Base-by-base conservation (phyloP, 495 filamentous ascomycete genomes). In the Beverwykella pulmonaria region DNA sequence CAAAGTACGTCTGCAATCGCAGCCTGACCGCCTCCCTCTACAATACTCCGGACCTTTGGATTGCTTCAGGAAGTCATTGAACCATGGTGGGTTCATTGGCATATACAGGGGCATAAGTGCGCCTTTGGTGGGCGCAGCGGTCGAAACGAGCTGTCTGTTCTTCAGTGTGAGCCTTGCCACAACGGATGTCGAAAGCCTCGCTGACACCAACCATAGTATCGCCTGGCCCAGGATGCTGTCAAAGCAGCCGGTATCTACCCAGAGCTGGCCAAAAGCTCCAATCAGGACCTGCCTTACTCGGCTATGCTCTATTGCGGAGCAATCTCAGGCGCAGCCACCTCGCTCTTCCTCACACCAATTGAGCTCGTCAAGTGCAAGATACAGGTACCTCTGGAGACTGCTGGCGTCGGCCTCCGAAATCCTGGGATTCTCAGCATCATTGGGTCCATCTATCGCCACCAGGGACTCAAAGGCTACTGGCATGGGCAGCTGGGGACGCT, bases 331-430 rank as follows among this genome's bases (percentile, higher is more conserved):
- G 92, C 90, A 22, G 87, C 97, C 71, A 97, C 95, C 1, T 93
- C 90, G 1, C 79, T 98, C 34, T 82, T 95, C 32, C 85, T 99
- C 52, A 99, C 95, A 0, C 95, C 95, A 0, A 92, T 99, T 59
- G 95, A 99, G 75, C 84, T 99, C 50, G 88, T 99, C 73, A 99
- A 99, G 78, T 99, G 95, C 83, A 93, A 93, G 78, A 95, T 99
- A 83, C 95, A 99, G 76, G 92, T 96, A 8, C 86, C 86, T 3
- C 49, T 79, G 3, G 60, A 73, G 2, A 74, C 78, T 15, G 59
- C 75, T 8, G 54, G 70, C 10, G 36, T 30, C 64, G 53, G 1
- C 53, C 56, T 34, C 46, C 65, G 20, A 61, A 71, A 74, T 9
- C 76, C 81, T 1, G 80, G 84, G 3, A 84, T 86, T 0, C 74